Conservation (phyloP, 2,329 filamentous ascomycete species). For the Akanthomyces muscarius region DNA sequence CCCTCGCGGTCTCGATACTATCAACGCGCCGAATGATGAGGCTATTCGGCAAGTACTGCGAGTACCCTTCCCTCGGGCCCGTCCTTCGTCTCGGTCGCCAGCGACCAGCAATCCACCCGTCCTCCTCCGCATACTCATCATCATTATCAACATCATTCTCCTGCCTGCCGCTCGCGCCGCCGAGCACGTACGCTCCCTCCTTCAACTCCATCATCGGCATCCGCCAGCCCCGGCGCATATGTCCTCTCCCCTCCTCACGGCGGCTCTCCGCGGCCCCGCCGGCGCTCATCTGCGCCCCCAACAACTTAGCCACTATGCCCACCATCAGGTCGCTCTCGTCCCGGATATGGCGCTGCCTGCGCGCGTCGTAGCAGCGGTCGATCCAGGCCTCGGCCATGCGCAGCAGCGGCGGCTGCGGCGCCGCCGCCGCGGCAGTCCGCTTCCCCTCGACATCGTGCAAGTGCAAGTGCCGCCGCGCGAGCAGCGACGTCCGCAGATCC, state of each 20-base stretch:
- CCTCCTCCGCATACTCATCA: background rate
- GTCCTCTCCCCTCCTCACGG: background rate
- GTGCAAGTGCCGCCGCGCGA: slow-evolving; percentile 31
- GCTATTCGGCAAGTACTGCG: background rate
- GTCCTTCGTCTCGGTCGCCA: background rate
- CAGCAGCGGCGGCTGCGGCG: slow-evolving; percentile 32
- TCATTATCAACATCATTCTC: background rate
- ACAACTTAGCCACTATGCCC: background rate
- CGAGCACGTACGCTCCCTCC: background rate
- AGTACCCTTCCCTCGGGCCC: background rate
- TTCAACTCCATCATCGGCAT: background rate
- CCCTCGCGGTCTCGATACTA: too few relatives aligned
- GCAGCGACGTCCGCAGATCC: slow-evolving; percentile 43
- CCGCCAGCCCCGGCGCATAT: background rate
- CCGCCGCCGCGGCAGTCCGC: background rate
- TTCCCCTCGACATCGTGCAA: too few relatives aligned
- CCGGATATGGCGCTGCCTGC: background rate
- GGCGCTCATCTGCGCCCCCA: background rate
- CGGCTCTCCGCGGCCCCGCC: background rate
- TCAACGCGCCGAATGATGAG: too few relatives aligned
- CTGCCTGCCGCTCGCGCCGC: background rate
- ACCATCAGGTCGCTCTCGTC: slow-evolving; percentile 9
- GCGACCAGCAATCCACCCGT: background rate
- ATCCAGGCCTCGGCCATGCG: slow-evolving; percentile 38
- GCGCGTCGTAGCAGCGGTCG: background rate